These are phyloP conservation scores for Diddensiella caesifluorescens DNA, from an alignment of 805 yeast genomes.

Conservation along the genomic window DNA sequence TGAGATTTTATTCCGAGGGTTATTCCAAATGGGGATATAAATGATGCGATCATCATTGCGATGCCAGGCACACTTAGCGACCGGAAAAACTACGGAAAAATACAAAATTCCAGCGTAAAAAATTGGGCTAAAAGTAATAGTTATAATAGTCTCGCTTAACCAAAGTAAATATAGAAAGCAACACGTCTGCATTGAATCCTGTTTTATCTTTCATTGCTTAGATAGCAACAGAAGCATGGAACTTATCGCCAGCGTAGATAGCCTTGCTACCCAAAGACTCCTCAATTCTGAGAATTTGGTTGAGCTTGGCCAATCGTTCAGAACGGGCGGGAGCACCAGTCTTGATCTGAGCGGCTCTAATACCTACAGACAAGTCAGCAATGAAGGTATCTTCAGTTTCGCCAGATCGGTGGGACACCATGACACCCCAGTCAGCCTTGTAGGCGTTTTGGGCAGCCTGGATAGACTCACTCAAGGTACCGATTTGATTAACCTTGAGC, in stretches of 20 bases:
- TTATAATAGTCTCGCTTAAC: too few species aligned
- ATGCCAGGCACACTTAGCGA: too few species aligned
- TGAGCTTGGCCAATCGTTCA: slow-evolving; percentile 98
- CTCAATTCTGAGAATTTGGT: slow-evolving; percentile 98
- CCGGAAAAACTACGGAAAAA: too few species aligned
- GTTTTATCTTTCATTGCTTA: slow-evolving; percentile 19
- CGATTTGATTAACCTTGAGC: slow-evolving; percentile 98
- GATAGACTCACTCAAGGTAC: slow-evolving; percentile 93
- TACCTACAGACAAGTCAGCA: slow-evolving; percentile 97
- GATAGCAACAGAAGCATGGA: slow-evolving; percentile 52
- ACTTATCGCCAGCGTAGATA: slow-evolving; percentile 86
- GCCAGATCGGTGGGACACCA: slow-evolving; percentile 99
- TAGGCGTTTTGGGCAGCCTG: slow-evolving; percentile 94
- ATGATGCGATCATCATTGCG: too few species aligned
- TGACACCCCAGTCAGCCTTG: slow-evolving; percentile 98
- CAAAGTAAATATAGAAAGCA: too few species aligned
- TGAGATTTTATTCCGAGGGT: too few species aligned
- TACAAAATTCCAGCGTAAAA: too few species aligned
- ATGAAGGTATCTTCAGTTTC: slow-evolving; percentile 98
- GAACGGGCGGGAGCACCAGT: slow-evolving; percentile 99
- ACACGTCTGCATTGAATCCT: too few species aligned
- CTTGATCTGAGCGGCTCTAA: slow-evolving; percentile 98
- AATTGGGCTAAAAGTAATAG: too few species aligned
- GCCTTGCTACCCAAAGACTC: slow-evolving; percentile 98
- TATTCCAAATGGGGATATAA: too few species aligned